Conservation (phyloP, 208 protist genomes). For the Trypanosoma scelopori region DNA sequence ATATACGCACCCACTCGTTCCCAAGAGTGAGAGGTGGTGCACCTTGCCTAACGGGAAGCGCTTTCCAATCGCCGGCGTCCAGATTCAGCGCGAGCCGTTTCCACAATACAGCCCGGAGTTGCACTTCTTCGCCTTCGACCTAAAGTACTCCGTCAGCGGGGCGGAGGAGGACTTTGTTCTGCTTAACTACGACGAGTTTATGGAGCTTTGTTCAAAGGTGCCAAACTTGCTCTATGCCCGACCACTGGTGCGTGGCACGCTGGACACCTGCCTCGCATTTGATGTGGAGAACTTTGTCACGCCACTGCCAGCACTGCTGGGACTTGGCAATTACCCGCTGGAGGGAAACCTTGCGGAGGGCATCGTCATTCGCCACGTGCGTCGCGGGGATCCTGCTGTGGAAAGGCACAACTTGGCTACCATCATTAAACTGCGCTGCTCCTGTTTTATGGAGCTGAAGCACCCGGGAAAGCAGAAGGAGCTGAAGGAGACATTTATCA, state of each 20-base stretch:
- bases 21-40: constrained; percentile 81
- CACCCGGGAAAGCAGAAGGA: constrained; percentile 91
- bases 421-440: constrained; percentile 87
- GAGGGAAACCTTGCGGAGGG: constrained; percentile 90
- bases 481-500: constrained; percentile 84
- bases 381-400: constrained; percentile 61
- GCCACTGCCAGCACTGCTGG: constrained; percentile 76
- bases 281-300: constrained; percentile 89
- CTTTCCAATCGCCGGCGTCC: constrained; percentile 75
- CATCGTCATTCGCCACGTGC: constrained; percentile 82
- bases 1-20: constrained; percentile 87
- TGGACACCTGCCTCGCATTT: constrained; percentile 84
- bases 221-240: constrained; percentile 72
- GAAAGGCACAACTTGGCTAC: constrained; percentile 77
- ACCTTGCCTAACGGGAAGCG: constrained; percentile 77
- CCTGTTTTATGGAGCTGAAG: constrained; percentile 88
- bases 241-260: constrained; percentile 76
- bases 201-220: constrained; percentile 66
- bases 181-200: constrained; percentile 80
- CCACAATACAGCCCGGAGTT: constrained; percentile 90
- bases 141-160: constrained; percentile 83
- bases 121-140: constrained; percentile 86
- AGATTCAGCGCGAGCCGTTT: constrained; percentile 83
- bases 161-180: constrained; percentile 75
- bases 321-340: constrained; percentile 85